Percentiles rank a stretch among this genome's conserved stretches.
Conservation (phyloP, 2,329 filamentous ascomycete species). For the Fusarium pseudoanthophilum region DNA sequence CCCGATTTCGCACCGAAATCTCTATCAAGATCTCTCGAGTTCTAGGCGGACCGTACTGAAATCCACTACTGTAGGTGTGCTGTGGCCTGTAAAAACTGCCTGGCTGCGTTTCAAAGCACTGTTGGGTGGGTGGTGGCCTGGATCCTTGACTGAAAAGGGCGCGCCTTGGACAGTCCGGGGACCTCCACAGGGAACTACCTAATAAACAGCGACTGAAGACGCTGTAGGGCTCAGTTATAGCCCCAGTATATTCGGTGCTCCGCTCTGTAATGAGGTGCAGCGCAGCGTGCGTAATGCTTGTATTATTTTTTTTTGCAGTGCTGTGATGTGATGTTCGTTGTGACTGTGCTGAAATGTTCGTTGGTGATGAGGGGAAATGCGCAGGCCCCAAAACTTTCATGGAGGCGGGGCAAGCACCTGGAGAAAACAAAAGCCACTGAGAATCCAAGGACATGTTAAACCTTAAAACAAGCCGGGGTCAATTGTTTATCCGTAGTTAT, state of each 20-base stretch:
- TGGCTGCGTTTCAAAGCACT: neutral
- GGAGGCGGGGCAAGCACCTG: slow-evolving; percentile 15
- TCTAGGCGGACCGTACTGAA: slow-evolving; percentile 3
- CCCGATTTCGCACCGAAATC: slow-evolving; percentile 38
- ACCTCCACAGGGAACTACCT: slow-evolving; percentile 8
- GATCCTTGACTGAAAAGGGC: neutral
- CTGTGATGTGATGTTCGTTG: slow-evolving; percentile 40
- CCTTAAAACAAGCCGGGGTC: slow-evolving; percentile 13
- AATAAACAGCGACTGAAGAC: neutral
- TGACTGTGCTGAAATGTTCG: slow-evolving; percentile 59
- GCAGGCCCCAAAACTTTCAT: slow-evolving; percentile 35
- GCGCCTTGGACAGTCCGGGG: slow-evolving; percentile 2
- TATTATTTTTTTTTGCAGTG: slow-evolving; percentile 16
- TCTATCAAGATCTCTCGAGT: slow-evolving; percentile 16
- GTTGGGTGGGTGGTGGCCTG: neutral
- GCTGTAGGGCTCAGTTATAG: slow-evolving; percentile 3
- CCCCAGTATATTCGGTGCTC: slow-evolving; percentile 20
- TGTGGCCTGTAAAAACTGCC: slow-evolving; percentile 8
- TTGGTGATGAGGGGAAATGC: slow-evolving; percentile 51
- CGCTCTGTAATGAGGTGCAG: slow-evolving; percentile 22
- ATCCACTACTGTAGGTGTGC: slow-evolving; percentile 7
- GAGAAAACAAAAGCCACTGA: neutral
- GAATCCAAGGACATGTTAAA: neutral
- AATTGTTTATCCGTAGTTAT: slow-evolving; percentile 29
- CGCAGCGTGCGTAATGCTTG: neutral